Conservation (phyloP, 2,329 filamentous ascomycete genomes). For the Acrodontium crateriforme region DNA sequence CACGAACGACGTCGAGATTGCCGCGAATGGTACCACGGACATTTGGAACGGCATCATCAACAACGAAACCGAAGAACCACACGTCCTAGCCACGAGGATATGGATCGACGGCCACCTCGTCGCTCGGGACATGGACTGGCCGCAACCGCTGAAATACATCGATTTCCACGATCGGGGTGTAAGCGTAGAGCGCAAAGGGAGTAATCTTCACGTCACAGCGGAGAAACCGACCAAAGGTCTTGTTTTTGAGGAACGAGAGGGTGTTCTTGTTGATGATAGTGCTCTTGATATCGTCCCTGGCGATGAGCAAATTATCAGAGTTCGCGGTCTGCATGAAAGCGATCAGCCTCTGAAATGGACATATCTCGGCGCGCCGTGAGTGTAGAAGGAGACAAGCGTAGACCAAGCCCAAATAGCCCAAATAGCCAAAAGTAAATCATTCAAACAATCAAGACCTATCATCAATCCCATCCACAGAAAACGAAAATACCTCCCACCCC, state of each 20-base stretch:
- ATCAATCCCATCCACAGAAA: too few relatives aligned
- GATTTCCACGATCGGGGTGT: constrained; percentile 39
- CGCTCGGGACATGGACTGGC: constrained; percentile 45
- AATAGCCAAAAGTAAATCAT: too few relatives aligned
- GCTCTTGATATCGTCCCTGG: constrained; percentile 46
- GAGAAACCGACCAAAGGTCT: constrained; percentile 43
- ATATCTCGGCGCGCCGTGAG: too few relatives aligned
- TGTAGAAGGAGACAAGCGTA: too few relatives aligned
- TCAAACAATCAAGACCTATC: too few relatives aligned
- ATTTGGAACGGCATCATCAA: constrained; percentile 38
- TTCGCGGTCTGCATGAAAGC: constrained; percentile 26
- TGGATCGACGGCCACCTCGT: constrained; percentile 39
- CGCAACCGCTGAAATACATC: constrained; percentile 47
- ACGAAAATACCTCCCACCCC: too few relatives aligned
- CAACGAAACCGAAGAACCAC: constrained; percentile 37
- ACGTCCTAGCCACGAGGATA: constrained; percentile 38
- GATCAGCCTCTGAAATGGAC: constrained; percentile 30
- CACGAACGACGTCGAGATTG: constrained; percentile 34
- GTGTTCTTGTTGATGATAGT: constrained; percentile 40
- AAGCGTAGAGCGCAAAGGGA: constrained; percentile 25
- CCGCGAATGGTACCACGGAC: constrained; percentile 42
- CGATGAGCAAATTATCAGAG: constrained; percentile 37
- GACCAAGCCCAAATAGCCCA: too few relatives aligned
- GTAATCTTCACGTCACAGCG: constrained; percentile 32
- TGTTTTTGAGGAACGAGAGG: constrained; percentile 46